Evolutionary conservation across 176 grass and related monocot genomes (phyloP), one percentile per base, ranked within the genome.

Genomic region (Rhynchospora tenuis): DNA sequence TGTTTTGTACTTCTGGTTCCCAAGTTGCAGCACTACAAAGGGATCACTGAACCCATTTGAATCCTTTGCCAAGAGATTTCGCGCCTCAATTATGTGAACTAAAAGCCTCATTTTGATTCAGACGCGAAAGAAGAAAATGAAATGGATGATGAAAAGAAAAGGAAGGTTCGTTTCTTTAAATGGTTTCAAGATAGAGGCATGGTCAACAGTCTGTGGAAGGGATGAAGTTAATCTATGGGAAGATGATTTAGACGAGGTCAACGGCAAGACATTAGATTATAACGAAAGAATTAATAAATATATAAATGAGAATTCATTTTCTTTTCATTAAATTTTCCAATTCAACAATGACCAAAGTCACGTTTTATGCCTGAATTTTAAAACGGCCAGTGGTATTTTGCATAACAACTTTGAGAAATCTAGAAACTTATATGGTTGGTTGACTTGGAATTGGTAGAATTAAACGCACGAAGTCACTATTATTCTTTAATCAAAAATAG

Each of bases 11-110:
- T 91, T 86, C 67, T 87, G 90, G 61, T 86, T 93, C 51, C 95
- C 95, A 1, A 98, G 84, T 73, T 95, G 92, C 57, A 98, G 57
- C 81, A 83, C 89, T 56, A 98, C 95, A 22, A 90, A 98, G 11
- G 95, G 91, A 46, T 98, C 92, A 48, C 91, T 95, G 64, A 84
- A 88, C 3, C 95, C 95, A 86, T 91, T 93, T 42, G 86, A 87
- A 90, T 93, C 87, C 85, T 93, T 90, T 64, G 91, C 87, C 20
- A 88, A 84, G 78, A 98, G 90, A 38, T 91, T 86, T 64, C 89
- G 89, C 6, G 95, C 95, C n/a, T 75, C 88, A 64, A 98, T 87
- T 42, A 98, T 91, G 64, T 86, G 91, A 73, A 95, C 88, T 44
- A 47, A 83, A 29, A 98, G 83, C 91, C 85, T 88, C 95, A 98